Evolutionary conservation across 2,329 filamentous ascomycete genomes (phyloP), one percentile per base, ranked within the genome.

Genomic region (Ascochyta koolunga): DNA sequence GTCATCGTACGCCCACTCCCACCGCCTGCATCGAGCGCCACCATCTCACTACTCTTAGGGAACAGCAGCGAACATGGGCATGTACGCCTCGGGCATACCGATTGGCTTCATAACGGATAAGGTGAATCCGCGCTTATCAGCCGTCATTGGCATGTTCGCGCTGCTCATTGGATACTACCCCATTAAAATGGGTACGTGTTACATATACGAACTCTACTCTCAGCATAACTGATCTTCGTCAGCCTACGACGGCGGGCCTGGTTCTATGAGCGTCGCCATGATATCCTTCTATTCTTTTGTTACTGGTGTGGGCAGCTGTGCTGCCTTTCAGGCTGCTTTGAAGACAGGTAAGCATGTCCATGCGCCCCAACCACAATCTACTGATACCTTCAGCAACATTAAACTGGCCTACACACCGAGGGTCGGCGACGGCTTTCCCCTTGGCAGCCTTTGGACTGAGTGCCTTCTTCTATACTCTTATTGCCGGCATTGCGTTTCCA

Each of bases 371-470:
- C 29, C 5, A 13, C 24, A n/a, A 15, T 25, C 22, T 29, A n/a
- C 61, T 72, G 29, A 74, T 43, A 38, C 8, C 16, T 72, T 80
- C 80, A 71, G 93, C 90, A 43, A 93, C 93, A 9, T 83, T 95
- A 61, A 97, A 97, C 76, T 97, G 93, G 86, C 93, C 93, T 11
- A 85, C 88, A 54, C 89, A 96, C 72, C 86, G 95, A 60, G 95
- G 95, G 50, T 96, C 93, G 3, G 95, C 95, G 5, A 98, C 95
- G 5, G 93, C 93, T 1, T 95, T 98, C 66, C 93, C 95, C 5
- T 77, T 98, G 50, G 91, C 95, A 51, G 93, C 91, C 3, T 98
- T 98, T 70, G 95, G 95, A 3, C 78, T 99, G 52, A 97, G 93
- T 72, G 95, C 95, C 49, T 95, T 99, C 77, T 96, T 98, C 79